Evolutionary conservation across 495 filamentous ascomycete species (phyloP).

Genomic region (Trichoderma erinaceum): DNA sequence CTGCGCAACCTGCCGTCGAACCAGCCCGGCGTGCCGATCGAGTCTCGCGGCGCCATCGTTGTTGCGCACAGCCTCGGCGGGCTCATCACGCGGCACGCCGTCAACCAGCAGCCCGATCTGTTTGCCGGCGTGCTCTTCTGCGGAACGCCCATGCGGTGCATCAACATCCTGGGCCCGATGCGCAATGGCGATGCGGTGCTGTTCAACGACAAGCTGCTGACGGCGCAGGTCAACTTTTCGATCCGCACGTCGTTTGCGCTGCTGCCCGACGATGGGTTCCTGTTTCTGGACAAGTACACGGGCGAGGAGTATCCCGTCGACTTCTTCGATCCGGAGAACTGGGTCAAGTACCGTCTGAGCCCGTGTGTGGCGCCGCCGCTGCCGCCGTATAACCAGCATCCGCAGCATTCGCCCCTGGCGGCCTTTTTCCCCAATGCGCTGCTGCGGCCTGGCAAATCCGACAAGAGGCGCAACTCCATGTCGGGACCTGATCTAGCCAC

Average conservation of each 20-base stretch:
- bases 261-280: constrained; percentile 80
- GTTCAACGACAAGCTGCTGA: constrained; percentile 82
- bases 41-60: constrained; percentile 65
- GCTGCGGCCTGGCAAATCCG: constrained; percentile 18
- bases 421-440: constrained; percentile 26
- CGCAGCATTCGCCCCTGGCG: not conserved
- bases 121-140: constrained; percentile 85
- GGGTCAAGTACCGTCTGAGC: constrained; percentile 72
- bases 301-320: constrained; percentile 76
- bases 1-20: constrained; percentile 74
- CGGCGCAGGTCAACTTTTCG: constrained; percentile 91
- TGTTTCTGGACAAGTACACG: constrained; percentile 79
- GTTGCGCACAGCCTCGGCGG: constrained; percentile 89
- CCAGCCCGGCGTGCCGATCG: constrained; percentile 37
- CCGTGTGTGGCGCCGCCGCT: constrained; percentile 66
- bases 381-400: constrained; percentile 32
- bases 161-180: constrained; percentile 86
- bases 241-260: constrained; percentile 81
- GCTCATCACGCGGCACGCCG: constrained; percentile 80
- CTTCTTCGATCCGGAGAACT: constrained; percentile 74
- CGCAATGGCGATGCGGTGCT: constrained; percentile 89
- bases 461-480: constrained; percentile 13
- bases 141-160: constrained; percentile 75
- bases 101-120: constrained; percentile 81
- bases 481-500: constrained; percentile 8